Evolutionary conservation across 768 basidiomycete species (phyloP), one percentile per base, ranked within the genome.

Genomic region (Lactarius quietus): DNA sequence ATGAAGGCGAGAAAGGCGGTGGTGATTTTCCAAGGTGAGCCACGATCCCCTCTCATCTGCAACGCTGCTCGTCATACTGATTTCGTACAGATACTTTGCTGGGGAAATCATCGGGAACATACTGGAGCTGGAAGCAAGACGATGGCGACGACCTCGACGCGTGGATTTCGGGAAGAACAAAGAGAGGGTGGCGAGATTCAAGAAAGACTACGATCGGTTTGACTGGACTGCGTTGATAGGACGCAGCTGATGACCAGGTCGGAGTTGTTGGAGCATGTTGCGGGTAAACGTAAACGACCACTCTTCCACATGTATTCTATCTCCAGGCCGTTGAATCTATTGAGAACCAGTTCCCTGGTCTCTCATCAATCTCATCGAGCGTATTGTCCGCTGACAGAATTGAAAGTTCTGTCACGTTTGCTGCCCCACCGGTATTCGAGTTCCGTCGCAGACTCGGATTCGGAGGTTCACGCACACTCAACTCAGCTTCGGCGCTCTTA

Each of bases 101-200:
- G 88, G 85, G 20, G 96, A 99, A 76, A 96, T 98, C 70, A 88
- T 98, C 67, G 96, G 96, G 9, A 94, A 93, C 70, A 73, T 97
- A 62, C 78, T 99, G 57, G 94, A 93, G 15, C 73, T 97, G 43
- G 94, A 96, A 72, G 86, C 95, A 2, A 79, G 93, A 62, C 81
- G 81, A 69, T 99, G 96, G 96, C 78, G 90, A 60, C 82, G 87
- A 69, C 95, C 96, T 3, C 83, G 84, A 70, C 81, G 83, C 68
- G 77, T 94, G 54, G 94, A 96, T 70, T 82, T 82, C 43, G 77
- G 83, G 56, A 80, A 82, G 66, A 89, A 94, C 73, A 84, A 83
- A 69, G 85, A 89, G 57, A 80, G 95, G 59, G 85, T 92, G 59
- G 77, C 78, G 36, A 77, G 77, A 64, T 90, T 94, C 74, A 89